Percentiles rank a stretch among this genome's conserved stretches.
Conservation (phyloP, 805 yeast genomes). For the Torulaspora indica region DNA sequence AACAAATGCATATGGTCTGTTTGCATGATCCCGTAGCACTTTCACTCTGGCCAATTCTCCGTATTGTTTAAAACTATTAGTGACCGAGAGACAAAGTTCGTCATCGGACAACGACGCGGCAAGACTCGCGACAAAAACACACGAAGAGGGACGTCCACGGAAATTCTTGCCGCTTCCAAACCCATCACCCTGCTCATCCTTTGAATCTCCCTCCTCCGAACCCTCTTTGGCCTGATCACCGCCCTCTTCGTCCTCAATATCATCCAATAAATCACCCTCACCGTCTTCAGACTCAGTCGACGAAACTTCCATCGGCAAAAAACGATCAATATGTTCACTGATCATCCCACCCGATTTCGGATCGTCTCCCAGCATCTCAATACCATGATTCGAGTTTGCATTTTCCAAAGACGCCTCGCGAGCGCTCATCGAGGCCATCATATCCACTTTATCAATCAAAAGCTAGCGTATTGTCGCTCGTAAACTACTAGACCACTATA, state of each 20-base stretch:
- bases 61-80: constrained; percentile 62
- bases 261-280: constrained; percentile 15
- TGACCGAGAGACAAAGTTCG: constrained; percentile 63
- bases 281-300: constrained; percentile 21
- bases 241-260: constrained; percentile 12
- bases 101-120: constrained; percentile 64
- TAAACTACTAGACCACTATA: not conserved
- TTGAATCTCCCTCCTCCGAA: too few species aligned
- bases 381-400: not conserved
- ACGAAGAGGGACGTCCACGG: constrained; percentile 72
- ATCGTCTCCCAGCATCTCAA: constrained; percentile 1
- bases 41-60: constrained; percentile 71
- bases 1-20: constrained; percentile 89
- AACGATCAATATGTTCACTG: constrained; percentile 21
- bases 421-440: constrained; percentile 7
- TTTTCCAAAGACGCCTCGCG: constrained; percentile 7
- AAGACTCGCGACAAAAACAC: constrained; percentile 84
- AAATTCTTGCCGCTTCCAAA: constrained; percentile 14
- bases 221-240: too few species aligned
- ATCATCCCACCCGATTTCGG: constrained; percentile 9
- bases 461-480: not conserved
- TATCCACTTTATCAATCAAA: not conserved
- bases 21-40: constrained; percentile 73
- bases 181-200: not conserved
- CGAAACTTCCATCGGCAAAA: constrained; percentile 26